A percentile compares a stretch with the other conserved stretches of the same genome.
These are phyloP conservation scores for Plasmodium adleri DNA, from an alignment of 169 alveolate genomes.

Conservation along the genomic window DNA sequence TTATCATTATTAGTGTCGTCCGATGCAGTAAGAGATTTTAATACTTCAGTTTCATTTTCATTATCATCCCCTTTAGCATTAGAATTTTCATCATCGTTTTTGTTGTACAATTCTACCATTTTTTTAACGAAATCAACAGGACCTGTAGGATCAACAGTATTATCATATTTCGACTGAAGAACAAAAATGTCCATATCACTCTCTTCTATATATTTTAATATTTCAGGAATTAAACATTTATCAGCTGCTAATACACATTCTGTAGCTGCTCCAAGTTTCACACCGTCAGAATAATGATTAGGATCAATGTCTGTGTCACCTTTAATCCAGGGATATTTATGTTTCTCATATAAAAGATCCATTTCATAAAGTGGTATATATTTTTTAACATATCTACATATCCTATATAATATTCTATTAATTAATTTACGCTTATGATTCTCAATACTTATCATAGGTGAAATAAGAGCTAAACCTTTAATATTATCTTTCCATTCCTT, in stretches of 20 bases:
- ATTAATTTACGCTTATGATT: slow-evolving; percentile 52
- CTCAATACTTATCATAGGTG: slow-evolving; percentile 61
- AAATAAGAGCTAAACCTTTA: slow-evolving; percentile 22
- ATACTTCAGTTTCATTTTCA: neutral
- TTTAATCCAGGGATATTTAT: slow-evolving; percentile 52
- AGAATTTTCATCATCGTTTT: neutral
- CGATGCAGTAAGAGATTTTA: too few relatives aligned
- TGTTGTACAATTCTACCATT: slow-evolving; percentile 19
- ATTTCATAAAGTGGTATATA: too few relatives aligned
- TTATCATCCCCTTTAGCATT: neutral
- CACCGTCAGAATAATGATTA: slow-evolving; percentile 26
- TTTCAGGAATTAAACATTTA: slow-evolving; percentile 13
- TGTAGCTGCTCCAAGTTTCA: slow-evolving; percentile 20
- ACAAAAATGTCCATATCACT: slow-evolving; percentile 42
- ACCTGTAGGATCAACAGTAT: slow-evolving; percentile 53
- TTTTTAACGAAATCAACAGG: slow-evolving; percentile 26
- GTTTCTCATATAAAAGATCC: neutral
- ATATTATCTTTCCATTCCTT: slow-evolving; percentile 47
- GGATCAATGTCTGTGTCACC: slow-evolving; percentile 45
- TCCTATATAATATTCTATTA: slow-evolving; percentile 24
- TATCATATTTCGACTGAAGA: slow-evolving; percentile 59
- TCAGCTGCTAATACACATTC: slow-evolving; percentile 65
- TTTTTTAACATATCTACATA: slow-evolving; percentile 30
- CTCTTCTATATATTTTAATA: slow-evolving; percentile 39
- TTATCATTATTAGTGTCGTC: too few relatives aligned